Percentiles rank a stretch among this genome's conserved stretches.
These are phyloP conservation scores for Aspergillus ostianus DNA, from an alignment of 495 filamentous ascomycete species.

Conservation along the genomic window DNA sequence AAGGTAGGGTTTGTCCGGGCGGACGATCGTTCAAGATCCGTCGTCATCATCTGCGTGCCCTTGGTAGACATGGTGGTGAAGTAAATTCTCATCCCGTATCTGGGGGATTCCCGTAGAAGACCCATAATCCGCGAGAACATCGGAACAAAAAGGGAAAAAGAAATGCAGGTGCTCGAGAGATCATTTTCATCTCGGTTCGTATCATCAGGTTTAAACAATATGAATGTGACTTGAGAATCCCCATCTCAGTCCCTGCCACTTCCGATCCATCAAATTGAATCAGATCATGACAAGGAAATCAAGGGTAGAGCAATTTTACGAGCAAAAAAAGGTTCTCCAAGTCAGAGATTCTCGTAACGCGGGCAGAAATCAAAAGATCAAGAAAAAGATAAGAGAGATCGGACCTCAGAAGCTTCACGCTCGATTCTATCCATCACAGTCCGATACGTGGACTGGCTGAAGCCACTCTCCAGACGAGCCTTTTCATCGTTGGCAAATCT, in stretches of 20 bases:
- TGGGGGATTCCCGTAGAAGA: neutral
- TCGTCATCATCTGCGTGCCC: neutral
- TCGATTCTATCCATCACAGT: slow-evolving; percentile 72
- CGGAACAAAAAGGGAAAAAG: neutral
- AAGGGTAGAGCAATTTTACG: neutral
- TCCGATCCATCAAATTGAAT: neutral
- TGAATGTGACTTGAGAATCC: neutral
- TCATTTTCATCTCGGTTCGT: neutral
- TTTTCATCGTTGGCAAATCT: slow-evolving; percentile 74
- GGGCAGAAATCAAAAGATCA: slow-evolving; percentile 12
- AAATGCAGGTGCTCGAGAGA: neutral
- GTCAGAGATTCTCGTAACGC: neutral
- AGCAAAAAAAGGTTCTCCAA: neutral
- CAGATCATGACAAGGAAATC: neutral
- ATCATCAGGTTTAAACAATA: neutral
- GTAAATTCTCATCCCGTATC: neutral
- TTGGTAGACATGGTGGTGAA: neutral
- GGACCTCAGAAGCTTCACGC: slow-evolving; percentile 62
- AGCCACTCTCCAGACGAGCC: slow-evolving; percentile 68
- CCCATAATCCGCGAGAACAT: neutral
- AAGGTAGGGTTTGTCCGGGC: neutral
- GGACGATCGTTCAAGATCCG: neutral
- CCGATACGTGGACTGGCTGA: slow-evolving; percentile 70
- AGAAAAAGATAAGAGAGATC: slow-evolving; percentile 35
- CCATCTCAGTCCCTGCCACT: neutral